These are phyloP conservation scores for Plantago ovata DNA, from an alignment of 257 asterid species.

Conservation along the genomic window DNA sequence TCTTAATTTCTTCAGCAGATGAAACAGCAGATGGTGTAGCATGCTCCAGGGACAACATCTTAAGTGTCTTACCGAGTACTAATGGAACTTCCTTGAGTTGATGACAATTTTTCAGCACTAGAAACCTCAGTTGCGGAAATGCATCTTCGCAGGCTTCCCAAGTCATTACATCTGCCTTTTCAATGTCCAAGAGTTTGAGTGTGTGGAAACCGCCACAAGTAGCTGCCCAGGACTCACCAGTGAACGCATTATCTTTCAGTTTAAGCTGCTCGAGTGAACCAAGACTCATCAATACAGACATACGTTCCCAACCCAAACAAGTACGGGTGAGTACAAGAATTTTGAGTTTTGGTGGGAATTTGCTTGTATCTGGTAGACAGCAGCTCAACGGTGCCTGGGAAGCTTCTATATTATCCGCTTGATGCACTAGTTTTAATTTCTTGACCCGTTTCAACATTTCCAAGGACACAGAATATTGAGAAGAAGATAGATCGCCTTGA, in stretches of 20 bases:
- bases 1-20: too few relatives aligned
- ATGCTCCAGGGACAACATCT: too few relatives aligned
- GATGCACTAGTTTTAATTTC: conserved; percentile 38
- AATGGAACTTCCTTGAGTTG: too few relatives aligned
- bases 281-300: conserved; percentile 28
- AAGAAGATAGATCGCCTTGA: conserved; percentile 17
- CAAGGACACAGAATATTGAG: background rate
- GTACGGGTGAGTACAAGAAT: conserved; percentile 29
- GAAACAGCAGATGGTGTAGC: too few relatives aligned
- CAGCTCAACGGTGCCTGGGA: background rate
- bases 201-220: too few relatives aligned
- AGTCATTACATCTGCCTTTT: too few relatives aligned
- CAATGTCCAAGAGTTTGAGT: too few relatives aligned
- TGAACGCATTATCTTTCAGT: conserved; percentile 42
- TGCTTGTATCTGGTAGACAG: conserved; percentile 14
- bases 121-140: too few relatives aligned
- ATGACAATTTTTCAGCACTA: too few relatives aligned
- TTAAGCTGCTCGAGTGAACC: conserved; percentile 35
- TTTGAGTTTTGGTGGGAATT: conserved; percentile 33
- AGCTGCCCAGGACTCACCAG: too few relatives aligned
- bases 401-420: background rate
- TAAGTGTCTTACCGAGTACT: too few relatives aligned
- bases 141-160: too few relatives aligned
- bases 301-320: conserved; percentile 30
- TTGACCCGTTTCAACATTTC: conserved; percentile 11